Base-by-base conservation (phyloP, 805 yeast genomes). In the Barnettozyma wickerhamii region DNA sequence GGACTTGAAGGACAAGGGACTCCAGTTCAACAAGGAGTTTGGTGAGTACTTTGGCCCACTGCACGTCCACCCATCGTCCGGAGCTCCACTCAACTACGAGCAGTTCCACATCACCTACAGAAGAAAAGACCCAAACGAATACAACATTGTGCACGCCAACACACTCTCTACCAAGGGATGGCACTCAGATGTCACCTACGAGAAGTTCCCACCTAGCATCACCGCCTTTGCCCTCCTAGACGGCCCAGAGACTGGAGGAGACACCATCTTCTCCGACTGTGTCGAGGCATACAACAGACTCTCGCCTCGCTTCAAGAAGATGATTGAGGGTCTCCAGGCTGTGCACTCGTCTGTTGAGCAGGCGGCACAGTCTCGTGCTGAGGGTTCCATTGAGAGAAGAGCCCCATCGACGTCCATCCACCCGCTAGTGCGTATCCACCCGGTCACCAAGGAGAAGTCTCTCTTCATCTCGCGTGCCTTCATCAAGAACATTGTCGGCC, bases 131-230 rank as follows among this genome's bases (percentile, higher is more conserved):
- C 56, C 65, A 37, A 47, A 52, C 7, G 65, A 60, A 43, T 60
- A 59, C 45, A 38, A 47, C 38, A 58, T 52, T 26, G 59, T 53
- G 10, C 60, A 59, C 39, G 50, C 43, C 3, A 52, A 59, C 27
- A 45, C 45, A 9, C 37, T 48, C 6, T 40, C 56, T 6, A 46
- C 58, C 4, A 45, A 55, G 20, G 58, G 57, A 6, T 84, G 85
- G 84, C 91, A 84, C 61, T 74, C 85, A 4, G 93, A 84, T 58
- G 83, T 81, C 30, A 74, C 86, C 24, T 84, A 80, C 58, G 90
- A 83, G 59, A 69, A 70, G 43, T 86, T 80, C 58, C 83, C 89
- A 7, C 84, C 90, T 12, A 84, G 84, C 13, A 66, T 74, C 42
- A 84, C 95, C 1, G 73, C 81, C 46, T 79, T 84, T 53, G 68